Conservation (phyloP, 345 rosid genomes). For the Syzygium aromaticum region DNA sequence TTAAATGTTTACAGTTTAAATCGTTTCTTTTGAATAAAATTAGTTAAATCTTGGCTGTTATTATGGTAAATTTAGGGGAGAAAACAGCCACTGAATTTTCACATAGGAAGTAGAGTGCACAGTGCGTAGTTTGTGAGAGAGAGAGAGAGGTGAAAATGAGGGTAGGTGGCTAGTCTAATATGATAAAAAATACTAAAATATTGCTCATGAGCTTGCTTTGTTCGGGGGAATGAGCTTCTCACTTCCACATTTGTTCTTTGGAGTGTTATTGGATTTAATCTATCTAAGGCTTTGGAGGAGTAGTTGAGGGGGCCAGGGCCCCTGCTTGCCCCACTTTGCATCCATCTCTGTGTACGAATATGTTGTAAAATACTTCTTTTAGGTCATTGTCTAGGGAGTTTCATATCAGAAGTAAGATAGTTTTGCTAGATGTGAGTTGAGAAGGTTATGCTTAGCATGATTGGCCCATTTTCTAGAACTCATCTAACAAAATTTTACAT, state of each 20-base stretch:
- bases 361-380: neutral
- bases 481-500: neutral
- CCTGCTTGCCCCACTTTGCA: neutral
- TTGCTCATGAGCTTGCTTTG: neutral
- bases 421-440: neutral
- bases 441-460: neutral
- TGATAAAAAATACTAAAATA: neutral
- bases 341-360: neutral
- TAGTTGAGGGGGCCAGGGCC: neutral
- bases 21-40: neutral
- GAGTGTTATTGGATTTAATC: neutral
- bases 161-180: neutral
- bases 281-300: neutral
- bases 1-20: neutral
- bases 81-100: neutral
- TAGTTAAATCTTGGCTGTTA: neutral
- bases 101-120: neutral
- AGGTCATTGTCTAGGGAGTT: neutral
- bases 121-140: neutral
- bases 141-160: neutral
- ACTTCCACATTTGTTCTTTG: neutral
- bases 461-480: neutral
- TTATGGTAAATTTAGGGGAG: neutral
- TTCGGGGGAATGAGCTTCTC: neutral
- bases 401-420: neutral